These are phyloP conservation scores for Noccaea caerulescens DNA, from an alignment of 345 rosid species.

Conservation along the genomic window DNA sequence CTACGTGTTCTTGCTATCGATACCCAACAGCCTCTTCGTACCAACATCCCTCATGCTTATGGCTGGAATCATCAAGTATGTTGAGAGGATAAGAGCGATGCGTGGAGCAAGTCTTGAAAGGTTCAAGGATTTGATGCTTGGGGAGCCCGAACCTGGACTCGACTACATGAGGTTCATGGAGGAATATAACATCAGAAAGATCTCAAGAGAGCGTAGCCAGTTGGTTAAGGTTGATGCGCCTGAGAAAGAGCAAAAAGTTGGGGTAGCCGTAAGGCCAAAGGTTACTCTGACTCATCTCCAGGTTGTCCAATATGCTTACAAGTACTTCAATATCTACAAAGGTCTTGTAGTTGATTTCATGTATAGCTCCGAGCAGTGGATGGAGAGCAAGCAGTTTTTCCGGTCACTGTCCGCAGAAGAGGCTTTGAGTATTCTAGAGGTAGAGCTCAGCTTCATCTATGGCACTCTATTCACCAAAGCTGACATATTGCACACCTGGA, in stretches of 20 bases:
- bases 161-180: conserved; percentile 31
- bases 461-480: conserved; percentile 53
- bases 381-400: conserved; percentile 11
- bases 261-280: not conserved
- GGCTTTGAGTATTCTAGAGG: conserved; percentile 47
- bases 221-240: conserved; percentile 17
- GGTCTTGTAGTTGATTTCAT: conserved; percentile 48
- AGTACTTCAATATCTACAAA: conserved; percentile 42
- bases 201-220: not conserved
- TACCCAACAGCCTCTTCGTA: conserved; percentile 16
- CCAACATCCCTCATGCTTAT: conserved; percentile 37
- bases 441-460: conserved; percentile 48
- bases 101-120: conserved; percentile 41
- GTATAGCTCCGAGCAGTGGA: conserved; percentile 11
- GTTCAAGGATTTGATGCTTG: conserved; percentile 35
- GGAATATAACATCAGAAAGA: conserved; percentile 9
- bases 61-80: conserved; percentile 47
- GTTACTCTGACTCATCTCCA: conserved; percentile 12
- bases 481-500: conserved; percentile 7
- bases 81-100: conserved; percentile 44
- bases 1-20: conserved; percentile 39
- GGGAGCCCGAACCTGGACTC: conserved; percentile 21
- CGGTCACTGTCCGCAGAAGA: not conserved
- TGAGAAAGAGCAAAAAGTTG: not conserved
- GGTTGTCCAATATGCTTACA: conserved; percentile 30